A percentile compares a stretch with the other conserved stretches of the same genome.
phyloP scores from a whole-genome alignment of 2,329 filamentous ascomycete species.

The Arthrobotrys conoides region DNA sequence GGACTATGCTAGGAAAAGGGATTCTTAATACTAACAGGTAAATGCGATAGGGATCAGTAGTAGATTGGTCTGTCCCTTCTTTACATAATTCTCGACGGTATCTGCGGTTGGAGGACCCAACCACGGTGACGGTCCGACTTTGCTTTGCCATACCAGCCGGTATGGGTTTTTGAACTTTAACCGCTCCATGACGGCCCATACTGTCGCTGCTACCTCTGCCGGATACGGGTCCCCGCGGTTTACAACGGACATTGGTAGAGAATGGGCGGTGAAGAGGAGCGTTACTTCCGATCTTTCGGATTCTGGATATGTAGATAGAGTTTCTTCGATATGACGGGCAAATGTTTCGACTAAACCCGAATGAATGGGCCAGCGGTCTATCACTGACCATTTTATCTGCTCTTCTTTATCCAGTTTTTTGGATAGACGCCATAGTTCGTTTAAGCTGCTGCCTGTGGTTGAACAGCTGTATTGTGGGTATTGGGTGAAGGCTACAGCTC shows the following conservation, averaged over 20 bases:
- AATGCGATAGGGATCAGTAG: slow-evolving; percentile 96
- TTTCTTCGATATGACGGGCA: slow-evolving; percentile 89
- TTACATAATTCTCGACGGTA: slow-evolving; percentile 88
- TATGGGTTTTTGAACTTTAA: slow-evolving; percentile 91
- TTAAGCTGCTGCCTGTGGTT: slow-evolving; percentile 94
- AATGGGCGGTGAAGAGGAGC: slow-evolving; percentile 94
- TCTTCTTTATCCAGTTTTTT: slow-evolving; percentile 79
- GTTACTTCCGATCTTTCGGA: slow-evolving; percentile 85
- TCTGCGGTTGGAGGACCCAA: slow-evolving; percentile 91
- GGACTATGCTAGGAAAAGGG: neutral
- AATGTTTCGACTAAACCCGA: slow-evolving; percentile 90
- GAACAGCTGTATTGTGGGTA: slow-evolving; percentile 99
- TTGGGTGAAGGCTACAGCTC: slow-evolving; percentile 96
- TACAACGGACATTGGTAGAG: slow-evolving; percentile 95
- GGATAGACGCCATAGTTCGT: slow-evolving; percentile 94
- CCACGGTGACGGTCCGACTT: slow-evolving; percentile 96
- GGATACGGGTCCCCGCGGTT: slow-evolving; percentile 97
- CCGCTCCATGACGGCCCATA: slow-evolving; percentile 95
- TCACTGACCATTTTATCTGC: slow-evolving; percentile 93
- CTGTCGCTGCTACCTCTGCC: slow-evolving; percentile 93
- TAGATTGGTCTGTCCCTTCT: slow-evolving; percentile 91
- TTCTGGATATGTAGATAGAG: slow-evolving; percentile 84
- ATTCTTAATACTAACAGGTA: slow-evolving; percentile 72
- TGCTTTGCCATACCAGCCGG: slow-evolving; percentile 96
- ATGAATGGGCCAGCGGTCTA: slow-evolving; percentile 97